phyloP scores from a whole-genome alignment of 139 green algal genomes.

The Bryopsis sp. region DNA sequence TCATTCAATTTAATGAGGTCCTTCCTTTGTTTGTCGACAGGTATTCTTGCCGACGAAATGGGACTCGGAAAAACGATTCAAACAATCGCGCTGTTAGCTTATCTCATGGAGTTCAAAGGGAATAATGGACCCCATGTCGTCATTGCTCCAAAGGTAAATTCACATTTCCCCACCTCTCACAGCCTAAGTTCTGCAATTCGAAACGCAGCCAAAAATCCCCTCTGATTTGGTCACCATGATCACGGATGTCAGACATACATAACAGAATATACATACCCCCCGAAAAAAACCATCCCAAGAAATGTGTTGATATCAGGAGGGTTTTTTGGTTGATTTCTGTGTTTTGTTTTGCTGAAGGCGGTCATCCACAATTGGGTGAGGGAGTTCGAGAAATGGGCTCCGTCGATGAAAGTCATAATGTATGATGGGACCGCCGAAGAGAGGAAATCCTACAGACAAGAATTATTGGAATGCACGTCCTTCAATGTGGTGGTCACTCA shows the following conservation, averaged over 20 bases:
- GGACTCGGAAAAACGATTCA: slow-evolving; percentile 97
- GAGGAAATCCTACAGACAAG: slow-evolving; percentile 29
- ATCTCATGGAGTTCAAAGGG: slow-evolving; percentile 66
- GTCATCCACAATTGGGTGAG: slow-evolving; percentile 55
- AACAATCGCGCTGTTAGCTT: slow-evolving; percentile 93
- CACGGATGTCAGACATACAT: not conserved
- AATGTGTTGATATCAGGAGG: not conserved
- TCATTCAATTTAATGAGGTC: not conserved
- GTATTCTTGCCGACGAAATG: slow-evolving; percentile 95
- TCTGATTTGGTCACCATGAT: not conserved
- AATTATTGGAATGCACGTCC: slow-evolving; percentile 24
- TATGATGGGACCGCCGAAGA: slow-evolving; percentile 53
- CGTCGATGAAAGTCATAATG: slow-evolving; percentile 31
- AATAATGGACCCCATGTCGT: slow-evolving; percentile 57
- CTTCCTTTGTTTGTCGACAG: too few species aligned
- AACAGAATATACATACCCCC: not conserved
- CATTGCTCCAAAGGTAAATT: slow-evolving; percentile 46
- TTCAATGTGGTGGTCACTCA: slow-evolving; percentile 66
- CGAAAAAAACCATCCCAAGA: too few species aligned
- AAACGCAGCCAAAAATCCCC: too few species aligned
- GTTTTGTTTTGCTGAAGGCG: slow-evolving; percentile 23
- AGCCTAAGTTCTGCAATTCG: too few species aligned
- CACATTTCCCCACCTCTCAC: not conserved
- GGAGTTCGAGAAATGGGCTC: slow-evolving; percentile 52
- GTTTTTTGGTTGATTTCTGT: not conserved